Evolutionary conservation across 2,329 filamentous ascomycete species (phyloP).

Genomic region (Paramyrothecium roridum): DNA sequence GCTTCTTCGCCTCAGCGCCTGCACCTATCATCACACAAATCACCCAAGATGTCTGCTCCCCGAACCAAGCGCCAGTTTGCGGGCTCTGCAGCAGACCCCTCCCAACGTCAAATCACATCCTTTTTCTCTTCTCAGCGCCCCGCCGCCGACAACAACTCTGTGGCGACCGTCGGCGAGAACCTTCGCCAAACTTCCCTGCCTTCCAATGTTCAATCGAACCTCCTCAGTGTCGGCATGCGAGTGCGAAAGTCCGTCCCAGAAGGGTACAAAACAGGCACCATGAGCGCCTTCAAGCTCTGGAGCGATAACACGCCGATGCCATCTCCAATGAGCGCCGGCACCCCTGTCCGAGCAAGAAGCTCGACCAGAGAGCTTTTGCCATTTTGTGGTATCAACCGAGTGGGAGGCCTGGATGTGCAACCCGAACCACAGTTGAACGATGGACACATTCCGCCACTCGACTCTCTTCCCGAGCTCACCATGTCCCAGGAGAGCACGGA

Average conservation of each 20-base stretch:
- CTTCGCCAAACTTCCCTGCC: slow-evolving; percentile 52
- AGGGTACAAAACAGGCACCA: slow-evolving; percentile 75
- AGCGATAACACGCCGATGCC: slow-evolving; percentile 26
- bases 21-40: slow-evolving; percentile 4
- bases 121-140: slow-evolving; percentile 46
- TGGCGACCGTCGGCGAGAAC: slow-evolving; percentile 22
- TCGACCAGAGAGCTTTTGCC: slow-evolving; percentile 64
- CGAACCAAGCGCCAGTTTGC: slow-evolving; percentile 61
- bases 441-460: slow-evolving; percentile 25
- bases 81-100: slow-evolving; percentile 54
- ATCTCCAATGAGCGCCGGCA: slow-evolving; percentile 4
- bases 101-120: slow-evolving; percentile 61
- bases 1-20: slow-evolving; percentile 5
- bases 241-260: slow-evolving; percentile 90
- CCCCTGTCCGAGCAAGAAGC: slow-evolving; percentile 17
- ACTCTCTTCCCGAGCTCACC: slow-evolving; percentile 45
- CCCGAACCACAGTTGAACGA: slow-evolving; percentile 29
- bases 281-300: slow-evolving; percentile 51
- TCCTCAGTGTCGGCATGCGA: slow-evolving; percentile 92
- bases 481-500: slow-evolving; percentile 54
- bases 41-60: slow-evolving; percentile 45
- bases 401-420: slow-evolving; percentile 66
- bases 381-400: slow-evolving; percentile 76
- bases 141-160: slow-evolving; percentile 30
- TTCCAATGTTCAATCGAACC: slow-evolving; percentile 68